Evolutionary conservation across 495 filamentous ascomycete species (phyloP).

Genomic region (Xylaria sp.): DNA sequence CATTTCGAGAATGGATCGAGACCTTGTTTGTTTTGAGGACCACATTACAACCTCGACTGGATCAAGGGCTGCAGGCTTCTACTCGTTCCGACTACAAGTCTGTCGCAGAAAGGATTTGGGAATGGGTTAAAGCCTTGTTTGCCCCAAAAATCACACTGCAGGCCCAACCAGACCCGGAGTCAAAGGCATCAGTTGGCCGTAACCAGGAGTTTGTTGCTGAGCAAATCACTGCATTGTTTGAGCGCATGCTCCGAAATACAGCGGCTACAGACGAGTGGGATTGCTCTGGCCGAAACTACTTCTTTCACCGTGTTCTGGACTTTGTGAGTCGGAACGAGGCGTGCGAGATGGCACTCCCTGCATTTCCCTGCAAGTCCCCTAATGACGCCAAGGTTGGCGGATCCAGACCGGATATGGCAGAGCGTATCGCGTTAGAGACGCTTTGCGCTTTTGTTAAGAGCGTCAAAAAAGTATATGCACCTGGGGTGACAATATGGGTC

Average conservation of each 20-base stretch:
- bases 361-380: constrained; percentile 47
- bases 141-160: neutral
- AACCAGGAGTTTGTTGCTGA: constrained; percentile 22
- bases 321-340: constrained; percentile 39
- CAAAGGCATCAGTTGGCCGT: neutral
- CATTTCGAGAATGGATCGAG: constrained; percentile 15
- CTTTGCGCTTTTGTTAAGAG: constrained; percentile 42
- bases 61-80: neutral
- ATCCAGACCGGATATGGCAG: constrained; percentile 39
- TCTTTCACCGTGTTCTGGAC: constrained; percentile 33
- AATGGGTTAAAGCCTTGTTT: constrained; percentile 2
- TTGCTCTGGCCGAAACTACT: constrained; percentile 31
- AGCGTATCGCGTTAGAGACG: constrained; percentile 40
- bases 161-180: neutral
- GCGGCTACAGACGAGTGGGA: constrained; percentile 35
- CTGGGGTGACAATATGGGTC: constrained; percentile 45
- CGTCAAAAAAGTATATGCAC: constrained; percentile 41
- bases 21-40: constrained; percentile 10
- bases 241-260: constrained; percentile 35
- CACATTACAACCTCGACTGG: neutral
- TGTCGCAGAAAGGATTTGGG: neutral
- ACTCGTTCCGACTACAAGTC: neutral
- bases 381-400: constrained; percentile 41
- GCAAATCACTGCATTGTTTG: constrained; percentile 35
- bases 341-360: constrained; percentile 35